Evolutionary conservation across 495 filamentous ascomycete species (phyloP).

Genomic region (Staphylotrichum tortipilum): DNA sequence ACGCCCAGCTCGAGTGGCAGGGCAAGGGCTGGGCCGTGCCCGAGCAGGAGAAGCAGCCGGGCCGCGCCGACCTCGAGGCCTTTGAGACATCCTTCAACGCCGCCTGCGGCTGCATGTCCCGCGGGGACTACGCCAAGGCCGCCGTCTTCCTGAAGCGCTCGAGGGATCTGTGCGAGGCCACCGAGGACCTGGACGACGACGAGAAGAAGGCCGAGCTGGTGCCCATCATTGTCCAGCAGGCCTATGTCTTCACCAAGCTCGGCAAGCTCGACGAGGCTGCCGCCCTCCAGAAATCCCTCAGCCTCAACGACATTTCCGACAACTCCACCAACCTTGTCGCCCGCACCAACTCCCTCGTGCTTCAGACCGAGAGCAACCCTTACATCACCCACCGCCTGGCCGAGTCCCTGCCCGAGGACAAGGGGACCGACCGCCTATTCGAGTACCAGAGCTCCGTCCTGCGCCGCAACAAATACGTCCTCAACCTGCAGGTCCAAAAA

Average conservation of each 20-base stretch:
- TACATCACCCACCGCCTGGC: conserved; percentile 65
- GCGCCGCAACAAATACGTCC: conserved; percentile 56
- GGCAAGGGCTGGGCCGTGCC: conserved; percentile 38
- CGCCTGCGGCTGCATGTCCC: conserved; percentile 76
- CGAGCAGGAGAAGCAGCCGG: conserved; percentile 42
- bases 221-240: conserved; percentile 78
- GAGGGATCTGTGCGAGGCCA: conserved; percentile 74
- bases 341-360: conserved; percentile 64
- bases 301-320: conserved; percentile 53
- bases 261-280: conserved; percentile 69
- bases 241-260: conserved; percentile 65
- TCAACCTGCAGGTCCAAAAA: conserved; percentile 74
- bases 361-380: conserved; percentile 59
- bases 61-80: conserved; percentile 70
- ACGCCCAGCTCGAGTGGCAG: conserved; percentile 83
- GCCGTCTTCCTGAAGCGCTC: conserved; percentile 75
- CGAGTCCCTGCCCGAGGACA: conserved; percentile 47
- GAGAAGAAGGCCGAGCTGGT: conserved; percentile 77
- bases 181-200: conserved; percentile 73
- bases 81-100: conserved; percentile 94
- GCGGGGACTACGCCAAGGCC: conserved; percentile 65
- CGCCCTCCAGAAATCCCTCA: conserved; percentile 53
- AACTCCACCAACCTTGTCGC: conserved; percentile 67
- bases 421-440: conserved; percentile 65
- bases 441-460: conserved; percentile 63